phyloP scores from a whole-genome alignment of 768 basidiomycete species.

The Mycena rebaudengoi region DNA sequence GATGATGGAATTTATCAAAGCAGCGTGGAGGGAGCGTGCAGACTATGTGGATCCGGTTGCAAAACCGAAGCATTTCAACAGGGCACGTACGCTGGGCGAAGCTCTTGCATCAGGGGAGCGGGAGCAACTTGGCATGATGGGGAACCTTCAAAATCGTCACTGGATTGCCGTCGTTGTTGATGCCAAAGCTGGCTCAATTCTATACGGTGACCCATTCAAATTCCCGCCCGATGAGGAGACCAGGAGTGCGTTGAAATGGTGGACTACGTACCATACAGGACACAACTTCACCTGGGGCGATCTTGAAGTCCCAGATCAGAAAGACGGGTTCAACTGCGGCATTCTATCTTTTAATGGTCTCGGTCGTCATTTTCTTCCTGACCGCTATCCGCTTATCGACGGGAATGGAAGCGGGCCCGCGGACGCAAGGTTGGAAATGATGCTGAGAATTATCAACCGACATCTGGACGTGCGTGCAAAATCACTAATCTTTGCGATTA shows the following conservation, averaged over 20 bases:
- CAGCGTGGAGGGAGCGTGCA: background rate
- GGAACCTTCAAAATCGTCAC: background rate
- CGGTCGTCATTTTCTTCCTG: background rate
- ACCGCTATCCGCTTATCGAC: background rate
- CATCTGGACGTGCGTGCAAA: conserved; percentile 2
- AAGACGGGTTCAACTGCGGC: conserved; percentile 4
- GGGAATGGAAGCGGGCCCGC: background rate
- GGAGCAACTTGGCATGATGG: background rate
- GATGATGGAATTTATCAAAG: background rate
- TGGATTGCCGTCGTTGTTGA: background rate
- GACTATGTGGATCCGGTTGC: background rate
- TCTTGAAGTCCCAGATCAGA: background rate
- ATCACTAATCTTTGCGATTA: too few species aligned
- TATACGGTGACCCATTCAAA: background rate
- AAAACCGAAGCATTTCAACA: background rate
- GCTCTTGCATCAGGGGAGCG: background rate
- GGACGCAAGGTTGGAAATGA: background rate
- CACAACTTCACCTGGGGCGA: background rate
- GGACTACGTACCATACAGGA: background rate
- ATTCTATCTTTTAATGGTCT: background rate
- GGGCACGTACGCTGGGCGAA: background rate
- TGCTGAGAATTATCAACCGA: background rate
- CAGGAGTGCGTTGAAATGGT: background rate
- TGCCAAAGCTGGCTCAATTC: background rate
- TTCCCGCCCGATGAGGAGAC: background rate